A percentile compares a stretch with the other conserved stretches of the same genome.
Evolutionary conservation across 495 filamentous ascomycete species (phyloP).

Genomic region (Hyaloscypha bicolor): DNA sequence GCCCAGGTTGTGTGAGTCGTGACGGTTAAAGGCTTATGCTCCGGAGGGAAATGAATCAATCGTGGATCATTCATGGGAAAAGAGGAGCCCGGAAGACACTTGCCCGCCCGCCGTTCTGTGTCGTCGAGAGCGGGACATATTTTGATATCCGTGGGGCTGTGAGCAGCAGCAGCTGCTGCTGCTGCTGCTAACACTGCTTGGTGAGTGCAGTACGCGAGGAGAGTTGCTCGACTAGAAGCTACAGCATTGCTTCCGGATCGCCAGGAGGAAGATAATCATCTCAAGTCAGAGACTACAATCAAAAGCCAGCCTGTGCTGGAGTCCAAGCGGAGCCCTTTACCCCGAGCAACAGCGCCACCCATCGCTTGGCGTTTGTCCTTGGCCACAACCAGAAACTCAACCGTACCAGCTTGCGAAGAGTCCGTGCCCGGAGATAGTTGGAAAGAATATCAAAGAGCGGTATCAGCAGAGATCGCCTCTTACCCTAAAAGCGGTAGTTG

Average conservation of each 20-base stretch:
- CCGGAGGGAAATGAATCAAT: conserved; percentile 5
- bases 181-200: no score
- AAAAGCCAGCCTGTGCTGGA: not conserved
- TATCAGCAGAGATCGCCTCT: not conserved
- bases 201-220: not conserved
- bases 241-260: no score
- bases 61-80: not conserved
- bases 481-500: not conserved
- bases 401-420: not conserved
- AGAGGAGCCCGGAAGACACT: not conserved
- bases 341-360: not conserved
- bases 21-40: conserved; percentile 8
- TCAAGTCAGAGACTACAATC: not conserved
- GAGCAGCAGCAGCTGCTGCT: no score
- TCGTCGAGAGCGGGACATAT: not conserved
- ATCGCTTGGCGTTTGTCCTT: no score
- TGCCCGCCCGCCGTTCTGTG: not conserved
- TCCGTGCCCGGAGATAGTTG: not conserved
- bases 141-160: no score
- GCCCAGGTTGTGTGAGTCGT: not conserved
- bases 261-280: not conserved
- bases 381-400: no score
- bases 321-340: not conserved
- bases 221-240: not conserved
- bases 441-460: not conserved